Conservation (phyloP, 169 alveolate species). For the Cryptosporidium sp. region DNA sequence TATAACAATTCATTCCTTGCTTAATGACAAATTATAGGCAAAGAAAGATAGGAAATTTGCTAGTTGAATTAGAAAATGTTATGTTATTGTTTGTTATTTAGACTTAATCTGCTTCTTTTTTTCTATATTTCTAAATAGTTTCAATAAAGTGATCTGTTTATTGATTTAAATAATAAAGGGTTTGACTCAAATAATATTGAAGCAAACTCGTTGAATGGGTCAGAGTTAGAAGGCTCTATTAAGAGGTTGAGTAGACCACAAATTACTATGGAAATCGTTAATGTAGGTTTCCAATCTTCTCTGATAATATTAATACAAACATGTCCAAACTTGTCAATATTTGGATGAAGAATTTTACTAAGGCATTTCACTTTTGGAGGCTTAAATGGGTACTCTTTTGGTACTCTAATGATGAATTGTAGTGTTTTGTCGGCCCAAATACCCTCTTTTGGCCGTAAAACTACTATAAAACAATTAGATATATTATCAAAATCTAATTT, state of each 20-base stretch:
- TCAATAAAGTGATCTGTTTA: constrained; percentile 12
- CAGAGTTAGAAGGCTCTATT: constrained; percentile 88
- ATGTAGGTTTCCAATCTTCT: constrained; percentile 94
- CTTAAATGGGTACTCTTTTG: constrained; percentile 83
- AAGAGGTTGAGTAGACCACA: constrained; percentile 87
- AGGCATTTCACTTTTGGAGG: constrained; percentile 87
- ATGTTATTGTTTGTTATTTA: not conserved
- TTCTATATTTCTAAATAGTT: not conserved
- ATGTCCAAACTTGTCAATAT: constrained; percentile 92
- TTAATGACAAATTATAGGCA: not conserved
- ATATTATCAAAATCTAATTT: not conserved
- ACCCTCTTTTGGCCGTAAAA: constrained; percentile 46
- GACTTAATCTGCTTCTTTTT: not conserved
- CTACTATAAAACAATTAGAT: constrained; percentile 25
- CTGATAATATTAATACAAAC: constrained; percentile 92
- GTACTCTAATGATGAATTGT: constrained; percentile 48
- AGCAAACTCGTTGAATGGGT: constrained; percentile 85
- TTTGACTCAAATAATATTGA: constrained; percentile 17
- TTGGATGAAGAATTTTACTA: constrained; percentile 90
- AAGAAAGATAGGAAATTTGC: not conserved
- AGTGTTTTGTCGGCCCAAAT: constrained; percentile 35
- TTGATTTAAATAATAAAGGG: constrained; percentile 7
- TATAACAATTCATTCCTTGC: not conserved
- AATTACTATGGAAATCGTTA: constrained; percentile 87
- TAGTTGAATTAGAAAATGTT: not conserved